Evolutionary conservation across 2,329 filamentous ascomycete species (phyloP), one percentile per base, ranked within the genome.

Genomic region (Aspergillus tubingensis): DNA sequence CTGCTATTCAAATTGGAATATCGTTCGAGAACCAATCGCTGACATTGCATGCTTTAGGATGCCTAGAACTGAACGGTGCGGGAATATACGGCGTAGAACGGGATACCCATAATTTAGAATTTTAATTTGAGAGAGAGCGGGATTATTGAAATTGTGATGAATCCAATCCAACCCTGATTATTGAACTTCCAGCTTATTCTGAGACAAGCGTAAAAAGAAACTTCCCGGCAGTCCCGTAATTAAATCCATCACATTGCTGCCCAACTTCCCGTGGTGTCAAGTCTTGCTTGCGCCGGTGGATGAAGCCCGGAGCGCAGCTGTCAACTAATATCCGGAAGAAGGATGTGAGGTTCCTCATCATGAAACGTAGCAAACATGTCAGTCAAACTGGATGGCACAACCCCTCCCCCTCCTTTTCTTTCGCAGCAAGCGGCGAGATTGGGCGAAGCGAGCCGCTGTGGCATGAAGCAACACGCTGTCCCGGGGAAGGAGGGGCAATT

Each of bases 171-270:
- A 50, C 27, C 47, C 47, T 30, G 15, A n/a, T 44, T 21, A 44
- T 30, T 30, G 47, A 32, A 13, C 13, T 36, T 23, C 19, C 41
- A 23, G 19, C 41, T n/a, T 44, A 55, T 27, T 54, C 53, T 55
- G 43, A 55, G 53, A 44, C 39, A 55, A 55, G 53, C 53, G 27
- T 44, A 47, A 47, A 55, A 43, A 55, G 41, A 56, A 56, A 63
- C 30, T 54, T 51, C 59, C 41, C 60, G 48, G 58, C 58, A 56
- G 55, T 39, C 55, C 59, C 56, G 57, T 60, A 55, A 59, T 58
- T 54, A 38, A 48, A 53, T 54, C 32, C 39, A 30, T 63, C 67
- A 70, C 70, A 72, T 71, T 72, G 72, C 69, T 75, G 68, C 73
- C 73, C 72, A 75, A 75, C 68, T 61, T 70, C 67, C 66, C 48